phyloP scores from a whole-genome alignment of 1,284 basidiomycete genomes.

The Trichosporon faecale region DNA sequence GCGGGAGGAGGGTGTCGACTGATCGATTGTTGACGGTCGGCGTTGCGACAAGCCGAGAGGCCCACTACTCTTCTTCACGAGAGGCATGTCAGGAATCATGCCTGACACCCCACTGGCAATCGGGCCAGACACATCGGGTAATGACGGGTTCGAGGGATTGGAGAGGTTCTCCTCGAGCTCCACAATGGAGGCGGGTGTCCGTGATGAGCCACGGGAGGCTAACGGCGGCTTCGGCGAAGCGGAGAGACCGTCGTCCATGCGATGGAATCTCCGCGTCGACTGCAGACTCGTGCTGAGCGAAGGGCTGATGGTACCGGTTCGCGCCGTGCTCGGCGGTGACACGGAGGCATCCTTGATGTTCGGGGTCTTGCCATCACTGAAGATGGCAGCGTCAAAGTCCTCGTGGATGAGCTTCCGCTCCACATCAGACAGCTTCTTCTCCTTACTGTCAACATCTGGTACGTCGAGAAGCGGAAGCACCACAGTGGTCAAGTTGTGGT shows the following conservation, averaged over 20 bases:
- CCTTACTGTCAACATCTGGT: conserved; percentile 32
- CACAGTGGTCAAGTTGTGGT: conserved; percentile 83
- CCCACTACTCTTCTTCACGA: neutral
- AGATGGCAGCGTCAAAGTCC: conserved; percentile 41
- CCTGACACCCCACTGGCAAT: neutral
- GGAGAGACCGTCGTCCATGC: conserved; percentile 25
- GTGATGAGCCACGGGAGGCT: conserved; percentile 12
- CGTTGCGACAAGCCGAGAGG: neutral
- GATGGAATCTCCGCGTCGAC: conserved; percentile 35
- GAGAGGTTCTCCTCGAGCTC: conserved; percentile 19
- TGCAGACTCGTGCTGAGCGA: conserved; percentile 39
- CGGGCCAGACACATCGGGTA: conserved; percentile 14
- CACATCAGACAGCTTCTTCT: conserved; percentile 24
- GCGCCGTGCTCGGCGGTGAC: conserved; percentile 13
- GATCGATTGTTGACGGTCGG: conserved; percentile 11
- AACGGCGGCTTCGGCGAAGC: conserved; percentile 10
- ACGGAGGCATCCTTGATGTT: conserved; percentile 1
- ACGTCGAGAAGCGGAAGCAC: conserved; percentile 67
- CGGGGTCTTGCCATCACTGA: conserved; percentile 18
- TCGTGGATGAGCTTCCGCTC: conserved; percentile 36
- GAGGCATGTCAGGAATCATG: conserved; percentile 23
- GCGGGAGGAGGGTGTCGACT: conserved; percentile 17
- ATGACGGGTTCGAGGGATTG: conserved; percentile 8
- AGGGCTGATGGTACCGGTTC: conserved; percentile 6
- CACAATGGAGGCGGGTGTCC: conserved; percentile 10